A percentile compares a stretch with the other conserved stretches of the same genome.
Evolutionary conservation across 208 protist species (phyloP).

Genomic region (Crithidia thermophila): DNA sequence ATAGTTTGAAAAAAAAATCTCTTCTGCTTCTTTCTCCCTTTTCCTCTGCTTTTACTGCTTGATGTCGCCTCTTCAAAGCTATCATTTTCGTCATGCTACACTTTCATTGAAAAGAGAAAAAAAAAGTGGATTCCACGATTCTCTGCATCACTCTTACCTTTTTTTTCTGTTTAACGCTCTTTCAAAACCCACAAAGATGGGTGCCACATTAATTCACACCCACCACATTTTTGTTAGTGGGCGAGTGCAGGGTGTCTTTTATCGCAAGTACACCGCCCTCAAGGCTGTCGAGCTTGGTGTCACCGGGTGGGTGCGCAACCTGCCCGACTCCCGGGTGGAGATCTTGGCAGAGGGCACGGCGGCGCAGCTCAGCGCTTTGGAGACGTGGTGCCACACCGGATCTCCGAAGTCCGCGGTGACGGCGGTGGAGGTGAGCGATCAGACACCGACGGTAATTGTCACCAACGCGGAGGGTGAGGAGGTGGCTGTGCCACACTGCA

Average conservation of each 20-base stretch:
- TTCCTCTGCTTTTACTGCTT: not conserved
- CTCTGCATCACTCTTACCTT: no score
- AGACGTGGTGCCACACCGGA: slow-evolving; percentile 77
- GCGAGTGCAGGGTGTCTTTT: slow-evolving; percentile 91
- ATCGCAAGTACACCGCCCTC: slow-evolving; percentile 77
- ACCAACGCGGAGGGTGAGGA: not conserved
- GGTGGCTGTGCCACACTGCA: slow-evolving; percentile 17
- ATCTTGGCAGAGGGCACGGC: slow-evolving; percentile 68
- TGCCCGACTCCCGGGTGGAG: slow-evolving; percentile 75
- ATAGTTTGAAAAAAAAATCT: no score
- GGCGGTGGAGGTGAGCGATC: slow-evolving; percentile 25
- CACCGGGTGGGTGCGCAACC: slow-evolving; percentile 86
- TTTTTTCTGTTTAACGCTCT: no score
- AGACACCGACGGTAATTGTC: not conserved
- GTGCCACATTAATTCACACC: not conserved
- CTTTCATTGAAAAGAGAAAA: slow-evolving; percentile 14
- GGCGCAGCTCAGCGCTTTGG: slow-evolving; percentile 44
- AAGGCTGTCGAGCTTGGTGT: slow-evolving; percentile 50
- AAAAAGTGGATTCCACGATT: not conserved
- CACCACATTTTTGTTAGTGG: slow-evolving; percentile 77
- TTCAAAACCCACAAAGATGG: no score
- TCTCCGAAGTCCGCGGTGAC: slow-evolving; percentile 69
- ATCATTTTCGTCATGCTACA: no score
- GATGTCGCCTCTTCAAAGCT: not conserved
- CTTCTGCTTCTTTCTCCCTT: no score